phyloP scores from a whole-genome alignment of 805 yeast species.

The Candida hispaniensis region DNA sequence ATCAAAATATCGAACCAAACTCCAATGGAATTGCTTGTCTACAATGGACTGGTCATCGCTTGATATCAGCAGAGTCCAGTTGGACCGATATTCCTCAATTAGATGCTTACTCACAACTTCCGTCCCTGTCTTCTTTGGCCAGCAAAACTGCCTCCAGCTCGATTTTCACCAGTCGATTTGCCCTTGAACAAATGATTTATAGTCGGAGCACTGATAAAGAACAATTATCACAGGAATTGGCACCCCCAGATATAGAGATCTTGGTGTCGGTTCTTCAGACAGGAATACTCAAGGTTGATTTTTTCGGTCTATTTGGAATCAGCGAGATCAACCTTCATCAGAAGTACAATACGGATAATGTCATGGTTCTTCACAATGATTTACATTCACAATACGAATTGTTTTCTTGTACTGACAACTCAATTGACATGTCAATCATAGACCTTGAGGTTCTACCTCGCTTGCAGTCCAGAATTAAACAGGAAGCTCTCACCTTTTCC shows the following conservation, averaged over 20 bases:
- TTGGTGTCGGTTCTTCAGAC: not conserved
- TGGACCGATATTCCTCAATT: constrained; percentile 21
- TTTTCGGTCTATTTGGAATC: constrained; percentile 5
- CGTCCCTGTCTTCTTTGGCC: constrained; percentile 12
- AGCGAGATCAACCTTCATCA: no score
- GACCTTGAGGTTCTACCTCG: constrained; percentile 24
- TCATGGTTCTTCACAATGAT: no score
- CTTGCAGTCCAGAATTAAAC: constrained; percentile 24
- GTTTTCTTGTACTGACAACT: no score
- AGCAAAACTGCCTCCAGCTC: constrained; percentile 4
- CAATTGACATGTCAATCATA: no score
- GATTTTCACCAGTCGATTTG: constrained; percentile 7
- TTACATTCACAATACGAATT: no score
- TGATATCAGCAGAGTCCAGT: constrained; percentile 25
- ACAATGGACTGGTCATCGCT: constrained; percentile 30
- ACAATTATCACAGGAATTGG: constrained; percentile 1
- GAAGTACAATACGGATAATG: no score
- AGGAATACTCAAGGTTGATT: not conserved
- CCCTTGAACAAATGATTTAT: constrained; percentile 16
- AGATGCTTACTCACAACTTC: constrained; percentile 23
- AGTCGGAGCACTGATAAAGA: constrained; percentile 6
- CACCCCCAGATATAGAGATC: no score
- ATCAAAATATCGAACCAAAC: constrained; percentile 17
- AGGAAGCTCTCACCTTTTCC: constrained; percentile 30
- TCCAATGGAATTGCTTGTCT: constrained; percentile 24